phyloP scores from a whole-genome alignment of 441 rosid species.

The Omphalea diandra region DNA sequence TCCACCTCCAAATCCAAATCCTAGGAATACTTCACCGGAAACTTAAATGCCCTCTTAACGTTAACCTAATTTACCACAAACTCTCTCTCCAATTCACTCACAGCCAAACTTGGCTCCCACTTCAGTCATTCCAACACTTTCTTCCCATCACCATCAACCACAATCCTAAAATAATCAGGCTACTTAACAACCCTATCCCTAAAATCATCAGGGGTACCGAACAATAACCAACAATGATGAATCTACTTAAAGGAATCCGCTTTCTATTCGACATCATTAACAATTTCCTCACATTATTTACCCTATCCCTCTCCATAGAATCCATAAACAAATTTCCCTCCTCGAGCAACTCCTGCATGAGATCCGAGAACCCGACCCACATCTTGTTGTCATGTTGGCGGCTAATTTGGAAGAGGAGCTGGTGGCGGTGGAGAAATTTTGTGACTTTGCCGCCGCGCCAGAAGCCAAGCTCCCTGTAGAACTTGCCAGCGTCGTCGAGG shows the following conservation, averaged over 20 bases:
- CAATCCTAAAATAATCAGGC: constrained; percentile 58
- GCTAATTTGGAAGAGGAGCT: constrained; percentile 54
- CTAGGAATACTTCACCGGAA: constrained; percentile 62
- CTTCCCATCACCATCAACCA: constrained; percentile 55
- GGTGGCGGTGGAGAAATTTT: constrained; percentile 57
- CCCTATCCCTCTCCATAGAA: constrained; percentile 61
- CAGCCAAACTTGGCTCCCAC: constrained; percentile 66
- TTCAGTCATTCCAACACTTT: constrained; percentile 61
- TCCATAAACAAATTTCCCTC: constrained; percentile 54
- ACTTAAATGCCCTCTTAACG: constrained; percentile 58
- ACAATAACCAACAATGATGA: constrained; percentile 62
- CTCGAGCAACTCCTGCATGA: constrained; percentile 59
- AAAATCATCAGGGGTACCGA: constrained; percentile 88
- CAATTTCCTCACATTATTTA: constrained; percentile 54
- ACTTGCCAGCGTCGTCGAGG: constrained; percentile 78
- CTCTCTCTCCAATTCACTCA: constrained; percentile 60
- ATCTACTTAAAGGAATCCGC: constrained; percentile 64
- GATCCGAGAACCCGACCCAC: constrained; percentile 71
- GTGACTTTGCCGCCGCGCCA: constrained; percentile 84
- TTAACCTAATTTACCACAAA: constrained; percentile 67
- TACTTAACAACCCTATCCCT: constrained; percentile 63
- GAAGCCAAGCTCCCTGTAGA: constrained; percentile 79
- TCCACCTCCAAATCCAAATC: constrained; percentile 61
- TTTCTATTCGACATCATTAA: constrained; percentile 75
- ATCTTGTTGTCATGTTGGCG: constrained; percentile 64